Evolutionary conservation across 768 basidiomycete species (phyloP), one percentile per base, ranked within the genome.

Genomic region (Agaricus bisporus): DNA sequence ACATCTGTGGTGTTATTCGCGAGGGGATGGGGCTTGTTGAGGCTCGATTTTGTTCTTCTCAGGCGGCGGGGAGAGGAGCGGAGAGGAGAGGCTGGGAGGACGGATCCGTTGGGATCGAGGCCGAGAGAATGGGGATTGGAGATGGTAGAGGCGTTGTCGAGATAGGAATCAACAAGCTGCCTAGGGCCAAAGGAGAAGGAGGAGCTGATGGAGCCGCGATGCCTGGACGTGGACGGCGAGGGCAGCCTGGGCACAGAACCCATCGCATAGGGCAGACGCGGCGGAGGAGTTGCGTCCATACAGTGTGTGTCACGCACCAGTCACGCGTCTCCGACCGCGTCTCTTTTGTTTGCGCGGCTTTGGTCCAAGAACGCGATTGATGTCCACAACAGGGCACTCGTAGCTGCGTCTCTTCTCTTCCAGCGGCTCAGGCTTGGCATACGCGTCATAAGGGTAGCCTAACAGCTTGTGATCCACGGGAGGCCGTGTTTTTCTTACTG

Each of bases 181-280:
- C 87, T 84, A 18, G 90, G 90, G 26, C 84, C 87, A 61, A 91
- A 88, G 0, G 91, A 91, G 69, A 92, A 91, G 2, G 88, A 87
- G 2, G 86, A 84, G 60, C 84, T 83, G 38, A 91, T 79, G 5
- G 89, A 91, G 45, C 76, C 76, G 50, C 88, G 78, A 53, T 78
- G 76, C 53, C 85, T 79, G 48, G 81, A 81, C 11, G 71, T 66
- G n/a, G 76, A 73, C 1, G 82, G 75, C 1, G 82, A 82, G 12
- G 78, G 74, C 17, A 82, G 61, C 39, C 71, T 76, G 9, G 81
- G 78, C 41, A 80, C 73, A 53, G 71, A 61, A 42, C 75, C 75
- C 36, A 81, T 68, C 10, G 63, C 59, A 58, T 73, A 80, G 14
- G 66, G 63, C 37, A 68, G 67, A 22, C 65, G 63, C 2, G 78